Evolutionary conservation across 306 rosid species (phyloP), one percentile per base, ranked within the genome.

Genomic region (Cotoneaster glaucophyllus): DNA sequence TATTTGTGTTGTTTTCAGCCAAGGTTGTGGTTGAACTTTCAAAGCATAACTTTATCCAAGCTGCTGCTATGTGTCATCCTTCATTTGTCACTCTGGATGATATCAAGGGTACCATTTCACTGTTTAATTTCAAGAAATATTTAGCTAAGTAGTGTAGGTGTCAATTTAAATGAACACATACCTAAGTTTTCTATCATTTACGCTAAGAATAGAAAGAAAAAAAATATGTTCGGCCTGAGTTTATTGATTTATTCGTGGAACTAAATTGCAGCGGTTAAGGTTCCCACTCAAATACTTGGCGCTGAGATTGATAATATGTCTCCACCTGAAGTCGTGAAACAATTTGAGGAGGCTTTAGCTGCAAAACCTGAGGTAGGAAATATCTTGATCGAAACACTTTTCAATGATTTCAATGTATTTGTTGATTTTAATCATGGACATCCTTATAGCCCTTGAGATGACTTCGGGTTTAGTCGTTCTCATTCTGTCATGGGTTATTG

Each of bases 291-390:
- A 0, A 2, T 92, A 5, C 87, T 92, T 57, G 96, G 93, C 73
- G 93, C 91, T 31, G 93, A 90, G 88, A 32, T 63, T 48, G 96
- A 92, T 84, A 21, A 63, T 0, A 4, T 62, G 11, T 79, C 85
- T 62, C 97, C 91, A 58, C 87, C 90, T 0, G 82, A 82, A 71
- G 91, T 92, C 48, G 19, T 90, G 61, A 84, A 85, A 68, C 87
- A 92, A 81, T 86, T 90, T 80, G 91, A 90, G 73, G 82, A 85
- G 71, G 82, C 70, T 74, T 75, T 92, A 32, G n/a, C 50, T 82
- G 79, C 87, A 67, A 90, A 80, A 79, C 56, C 90, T 34, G 88
- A 80, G 91, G 93, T 89, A 61, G 14, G 52, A 39, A 3, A 8
- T 34, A 31, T 63, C 57, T 29, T 22, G 6, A 25, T 68, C 4